Conservation (phyloP, 169 alveolate species). For the Condylostoma magnum region DNA sequence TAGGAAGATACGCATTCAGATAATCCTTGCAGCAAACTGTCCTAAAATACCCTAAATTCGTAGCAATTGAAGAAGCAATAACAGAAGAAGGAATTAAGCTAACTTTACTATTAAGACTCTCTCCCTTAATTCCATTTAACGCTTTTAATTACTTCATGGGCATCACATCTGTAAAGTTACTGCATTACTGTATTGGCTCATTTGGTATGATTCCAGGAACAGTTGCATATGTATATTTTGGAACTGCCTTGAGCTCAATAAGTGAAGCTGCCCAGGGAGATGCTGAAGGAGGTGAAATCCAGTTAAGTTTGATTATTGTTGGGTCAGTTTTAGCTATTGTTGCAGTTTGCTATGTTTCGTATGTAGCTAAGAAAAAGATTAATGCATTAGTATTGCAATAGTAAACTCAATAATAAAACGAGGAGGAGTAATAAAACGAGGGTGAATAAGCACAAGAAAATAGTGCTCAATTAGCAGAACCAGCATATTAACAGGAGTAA, state of each 20-base stretch:
- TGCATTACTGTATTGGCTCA: slow-evolving; percentile 30
- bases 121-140: slow-evolving; percentile 56
- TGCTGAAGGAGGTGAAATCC: slow-evolving; percentile 22
- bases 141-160: slow-evolving; percentile 49
- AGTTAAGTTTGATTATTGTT: slow-evolving; percentile 6
- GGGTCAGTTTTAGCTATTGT: slow-evolving; percentile 43
- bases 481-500: no score
- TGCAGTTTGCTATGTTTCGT: slow-evolving; percentile 35
- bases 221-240: slow-evolving; percentile 43
- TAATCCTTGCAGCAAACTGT: slow-evolving; percentile 28
- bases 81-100: slow-evolving; percentile 30
- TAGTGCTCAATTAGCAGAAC: no score
- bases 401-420: no score
- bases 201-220: slow-evolving; percentile 54
- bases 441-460: no score
- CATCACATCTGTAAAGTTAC: slow-evolving; percentile 31
- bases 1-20: slow-evolving; percentile 46
- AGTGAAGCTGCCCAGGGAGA: slow-evolving; percentile 39
- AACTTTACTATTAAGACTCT: slow-evolving; percentile 40
- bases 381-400: not conserved
- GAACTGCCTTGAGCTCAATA: slow-evolving; percentile 34
- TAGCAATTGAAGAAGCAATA: not conserved
- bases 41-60: not conserved
- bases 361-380: slow-evolving; percentile 33
- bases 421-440: no score